Base-by-base conservation (phyloP, 129 eudicot species). In the Apium graveolens region DNA sequence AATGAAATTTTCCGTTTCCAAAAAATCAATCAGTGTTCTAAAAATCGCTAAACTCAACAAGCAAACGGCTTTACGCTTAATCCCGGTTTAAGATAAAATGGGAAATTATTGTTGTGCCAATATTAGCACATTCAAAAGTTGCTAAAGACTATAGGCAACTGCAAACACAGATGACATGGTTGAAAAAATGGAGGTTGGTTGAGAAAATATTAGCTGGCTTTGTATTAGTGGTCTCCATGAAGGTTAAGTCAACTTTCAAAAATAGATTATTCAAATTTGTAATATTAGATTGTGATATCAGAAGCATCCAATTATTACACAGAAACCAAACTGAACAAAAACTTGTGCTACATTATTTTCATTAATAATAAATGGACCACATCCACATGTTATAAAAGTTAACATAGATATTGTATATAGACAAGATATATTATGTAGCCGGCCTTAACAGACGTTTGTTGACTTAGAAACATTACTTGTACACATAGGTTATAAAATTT, bases 131-230 rank as follows among this genome's bases (percentile, higher is more conserved):
- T 11, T 3, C 65, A 63, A 5, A 29, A 63, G 37, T 63, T 65
- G 39, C 71, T 1, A 31, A 27, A 29, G 38, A 65, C 38, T 31
- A 32, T 1, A 63, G 71, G 48, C 32, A 72, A 24, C 75, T 21
- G 24, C 34, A 2, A 20, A 41, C 32, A 39, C 29, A 41, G 76
- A n/a, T 11, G 53, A 35, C 76, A n/a, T n/a, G 12, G 76, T 72
- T 72, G 76, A 72, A 57, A 70, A 71, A 10, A 37, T 70, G 9
- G 17, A 70, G 43, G 75, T 70, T 70, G 42, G 71, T 13, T 69
- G 74, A 69, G 38, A 69, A 31, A 69, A 69, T 0, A 16, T 13
- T 69, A 17, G 44, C 20, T 29, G 38, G 38, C 39, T 66, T 70
- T 38, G 17, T 10, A 41, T 72, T 41, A 21, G 45, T 70, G 75